Evolutionary conservation across 257 asterid species (phyloP), one percentile per base, ranked within the genome.

Genomic region (Solanum pimpinellifolium): DNA sequence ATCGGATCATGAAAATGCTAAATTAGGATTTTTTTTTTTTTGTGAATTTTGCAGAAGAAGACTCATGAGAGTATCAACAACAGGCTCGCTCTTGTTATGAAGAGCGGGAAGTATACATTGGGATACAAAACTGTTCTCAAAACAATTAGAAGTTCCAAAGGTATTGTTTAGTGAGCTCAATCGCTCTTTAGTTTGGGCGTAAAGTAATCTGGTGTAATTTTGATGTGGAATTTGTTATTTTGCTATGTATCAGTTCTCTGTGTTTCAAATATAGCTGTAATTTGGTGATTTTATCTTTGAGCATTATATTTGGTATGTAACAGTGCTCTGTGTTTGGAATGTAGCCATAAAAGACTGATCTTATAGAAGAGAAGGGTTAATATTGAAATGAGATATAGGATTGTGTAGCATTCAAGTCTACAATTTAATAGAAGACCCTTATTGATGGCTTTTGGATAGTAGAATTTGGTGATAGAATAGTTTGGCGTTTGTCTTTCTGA

Each of bases 31-130:
- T 68, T 62, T 12, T 62, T 12, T 6, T 72, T 18, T 3, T n/a
- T 76, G 69, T 77, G 80, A 69, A 14, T 59, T 62, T 47, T 88
- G 56, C 93, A 93, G 97, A 95, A 95, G 95, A 94, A 94, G 95
- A 92, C 93, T 74, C 97, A 94, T 87, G 98, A 95, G 93, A 93
- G 94, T 88, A 94, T 95, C 90, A 92, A 95, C 93, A 95, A 90
- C 87, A 94, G 96, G 92, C 91, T 95, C 35, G 97, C 96, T 76
- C 96, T 95, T 29, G 98, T 93, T 85, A 92, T 94, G 95, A 93
- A 95, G 94, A 92, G 97, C 86, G 96, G 96, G 8, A 93, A 93
- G 65, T 93, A 88, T 87, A 92, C 96, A 13, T 92, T 92, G 82
- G 94, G 94, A 37, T 91, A 91, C 92, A 93, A 91, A 90, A 91